A percentile compares a stretch with the other conserved stretches of the same genome.
phyloP scores from a whole-genome alignment of 108 stramenopile genomes.

The Skeletonema marinoi region DNA sequence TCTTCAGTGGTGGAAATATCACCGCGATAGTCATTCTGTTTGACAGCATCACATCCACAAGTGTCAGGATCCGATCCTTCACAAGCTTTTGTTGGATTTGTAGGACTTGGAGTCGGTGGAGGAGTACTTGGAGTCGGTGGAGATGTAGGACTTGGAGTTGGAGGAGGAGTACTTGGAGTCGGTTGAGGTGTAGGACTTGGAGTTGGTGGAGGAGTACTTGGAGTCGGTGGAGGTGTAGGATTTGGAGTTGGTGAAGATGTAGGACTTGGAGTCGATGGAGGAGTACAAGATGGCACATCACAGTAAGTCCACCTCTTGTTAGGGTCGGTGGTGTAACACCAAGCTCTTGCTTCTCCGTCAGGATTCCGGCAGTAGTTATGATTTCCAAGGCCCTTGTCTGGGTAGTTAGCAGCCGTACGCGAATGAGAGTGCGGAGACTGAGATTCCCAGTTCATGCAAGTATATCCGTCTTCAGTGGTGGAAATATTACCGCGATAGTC shows the following conservation, averaged over 20 bases:
- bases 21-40: background rate
- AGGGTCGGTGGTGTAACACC: constrained; percentile 30
- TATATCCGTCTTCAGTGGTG: background rate
- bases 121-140: too few relatives aligned
- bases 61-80: background rate
- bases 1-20: background rate
- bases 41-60: background rate
- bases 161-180: too few relatives aligned
- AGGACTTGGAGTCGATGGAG: too few relatives aligned
- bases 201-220: too few relatives aligned
- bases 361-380: constrained; percentile 14
- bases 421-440: background rate
- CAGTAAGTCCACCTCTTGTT: constrained; percentile 7
- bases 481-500: constrained; percentile 6
- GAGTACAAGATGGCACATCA: too few relatives aligned
- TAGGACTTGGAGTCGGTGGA: too few relatives aligned
- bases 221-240: too few relatives aligned
- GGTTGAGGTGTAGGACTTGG: too few relatives aligned
- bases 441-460: background rate
- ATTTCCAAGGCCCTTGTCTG: background rate
- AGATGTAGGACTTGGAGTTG: too few relatives aligned
- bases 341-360: constrained; percentile 7
- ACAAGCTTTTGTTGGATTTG: too few relatives aligned
- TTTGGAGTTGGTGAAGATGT: too few relatives aligned
- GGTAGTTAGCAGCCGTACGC: background rate